Conservation (phyloP, 352 stramenopile species). For the Globisporangium carolinianum region DNA sequence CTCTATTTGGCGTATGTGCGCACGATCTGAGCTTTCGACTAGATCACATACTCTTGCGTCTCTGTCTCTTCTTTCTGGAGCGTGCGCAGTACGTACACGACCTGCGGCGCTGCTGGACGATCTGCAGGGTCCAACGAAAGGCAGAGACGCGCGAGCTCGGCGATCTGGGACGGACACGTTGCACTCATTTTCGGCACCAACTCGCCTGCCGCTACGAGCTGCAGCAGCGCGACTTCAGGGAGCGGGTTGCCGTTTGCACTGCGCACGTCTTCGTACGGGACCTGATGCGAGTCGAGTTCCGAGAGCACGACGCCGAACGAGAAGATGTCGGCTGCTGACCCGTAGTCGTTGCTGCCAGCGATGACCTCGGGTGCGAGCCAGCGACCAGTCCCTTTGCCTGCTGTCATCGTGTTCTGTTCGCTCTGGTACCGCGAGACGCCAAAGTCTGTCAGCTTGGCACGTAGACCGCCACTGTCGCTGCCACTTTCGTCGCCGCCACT, state of each 20-base stretch:
- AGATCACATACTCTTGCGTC: no score
- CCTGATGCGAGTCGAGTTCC: constrained; percentile 32
- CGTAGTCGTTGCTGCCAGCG: constrained; percentile 19
- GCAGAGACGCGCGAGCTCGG: constrained; percentile 1
- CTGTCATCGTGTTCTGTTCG: no score
- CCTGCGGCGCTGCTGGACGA: neutral
- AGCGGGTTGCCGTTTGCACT: constrained; percentile 18
- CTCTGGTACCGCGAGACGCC: no score
- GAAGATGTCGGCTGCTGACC: constrained; percentile 26
- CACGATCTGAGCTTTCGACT: no score
- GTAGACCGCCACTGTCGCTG: no score
- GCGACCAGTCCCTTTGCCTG: no score
- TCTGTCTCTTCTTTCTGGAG: no score
- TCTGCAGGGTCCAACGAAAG: neutral
- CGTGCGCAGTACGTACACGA: neutral
- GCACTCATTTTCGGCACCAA: constrained; percentile 21
- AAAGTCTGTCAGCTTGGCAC: no score
- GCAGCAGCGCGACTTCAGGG: constrained; percentile 28
- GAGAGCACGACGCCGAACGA: constrained; percentile 32
- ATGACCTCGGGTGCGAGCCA: constrained; percentile 38
- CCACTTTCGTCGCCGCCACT: no score
- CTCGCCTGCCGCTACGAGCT: constrained; percentile 24
- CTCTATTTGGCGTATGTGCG: no score
- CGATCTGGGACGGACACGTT: neutral
- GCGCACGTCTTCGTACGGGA: constrained; percentile 28